Percentiles rank a stretch among this genome's conserved stretches.
Evolutionary conservation across 495 filamentous ascomycete species (phyloP).

Genomic region (Astrothelium subdiscretum): DNA sequence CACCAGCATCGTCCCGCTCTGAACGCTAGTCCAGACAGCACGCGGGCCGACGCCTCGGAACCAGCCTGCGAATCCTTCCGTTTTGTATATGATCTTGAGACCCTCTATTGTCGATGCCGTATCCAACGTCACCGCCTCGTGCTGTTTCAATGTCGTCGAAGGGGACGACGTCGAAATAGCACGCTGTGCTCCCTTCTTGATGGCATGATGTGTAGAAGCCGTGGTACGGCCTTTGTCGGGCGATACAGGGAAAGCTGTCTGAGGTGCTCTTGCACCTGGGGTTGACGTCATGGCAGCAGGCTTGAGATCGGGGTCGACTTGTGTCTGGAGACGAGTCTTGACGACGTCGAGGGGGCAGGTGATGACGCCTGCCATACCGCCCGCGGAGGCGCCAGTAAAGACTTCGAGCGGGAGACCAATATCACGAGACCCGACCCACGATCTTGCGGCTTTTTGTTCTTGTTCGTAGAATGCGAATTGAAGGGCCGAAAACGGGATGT

Average conservation of each 20-base stretch:
- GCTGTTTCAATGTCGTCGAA: slow-evolving; percentile 61
- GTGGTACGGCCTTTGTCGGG: neutral
- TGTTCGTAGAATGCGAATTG: slow-evolving; percentile 99
- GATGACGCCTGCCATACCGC: slow-evolving; percentile 85
- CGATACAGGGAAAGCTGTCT: slow-evolving; percentile 4
- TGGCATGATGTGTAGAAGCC: slow-evolving; percentile 5
- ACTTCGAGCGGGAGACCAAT: slow-evolving; percentile 82
- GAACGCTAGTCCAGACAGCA: slow-evolving; percentile 93
- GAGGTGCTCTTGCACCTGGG: neutral
- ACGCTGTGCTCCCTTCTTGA: slow-evolving; percentile 28
- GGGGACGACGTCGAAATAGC: slow-evolving; percentile 79
- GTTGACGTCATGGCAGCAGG: neutral
- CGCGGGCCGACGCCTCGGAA: slow-evolving; percentile 92
- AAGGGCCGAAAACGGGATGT: slow-evolving; percentile 87
- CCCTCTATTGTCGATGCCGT: slow-evolving; percentile 83
- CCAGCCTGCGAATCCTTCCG: slow-evolving; percentile 79
- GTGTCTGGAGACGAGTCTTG: slow-evolving; percentile 95
- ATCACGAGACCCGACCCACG: slow-evolving; percentile 59
- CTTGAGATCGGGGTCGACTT: slow-evolving; percentile 47
- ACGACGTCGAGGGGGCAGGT: slow-evolving; percentile 96
- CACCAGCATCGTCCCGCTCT: slow-evolving; percentile 94
- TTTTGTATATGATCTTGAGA: slow-evolving; percentile 72
- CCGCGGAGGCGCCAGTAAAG: slow-evolving; percentile 79
- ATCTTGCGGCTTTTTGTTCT: slow-evolving; percentile 66
- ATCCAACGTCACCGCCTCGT: slow-evolving; percentile 63